These are phyloP conservation scores for Miamiensis avidus DNA, from an alignment of 169 alveolate species.

Conservation along the genomic window DNA sequence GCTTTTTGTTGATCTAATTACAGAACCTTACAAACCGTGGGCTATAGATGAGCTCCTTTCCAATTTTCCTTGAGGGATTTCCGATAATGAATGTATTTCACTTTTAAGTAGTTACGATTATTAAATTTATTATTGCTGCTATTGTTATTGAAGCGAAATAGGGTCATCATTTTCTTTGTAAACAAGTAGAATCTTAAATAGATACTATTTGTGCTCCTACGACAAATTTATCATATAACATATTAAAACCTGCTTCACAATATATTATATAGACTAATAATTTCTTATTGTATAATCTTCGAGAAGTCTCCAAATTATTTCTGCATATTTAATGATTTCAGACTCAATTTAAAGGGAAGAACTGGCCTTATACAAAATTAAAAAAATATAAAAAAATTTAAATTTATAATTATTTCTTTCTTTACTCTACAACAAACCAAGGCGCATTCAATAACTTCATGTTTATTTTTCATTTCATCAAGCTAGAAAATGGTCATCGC, in stretches of 20 bases:
- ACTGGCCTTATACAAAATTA: not conserved
- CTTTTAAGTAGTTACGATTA: no score
- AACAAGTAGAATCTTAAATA: not conserved
- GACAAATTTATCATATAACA: not conserved
- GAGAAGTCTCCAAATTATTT: not conserved
- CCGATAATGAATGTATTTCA: no score
- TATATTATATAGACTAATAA: no score
- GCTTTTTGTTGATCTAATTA: no score
- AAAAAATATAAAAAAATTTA: no score
- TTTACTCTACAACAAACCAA: not conserved
- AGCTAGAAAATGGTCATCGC: not conserved
- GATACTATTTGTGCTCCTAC: not conserved
- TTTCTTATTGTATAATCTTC: not conserved
- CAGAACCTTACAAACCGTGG: no score
- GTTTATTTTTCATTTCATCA: not conserved
- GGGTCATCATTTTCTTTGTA: not conserved
- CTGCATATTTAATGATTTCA: not conserved
- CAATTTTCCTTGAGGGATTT: no score
- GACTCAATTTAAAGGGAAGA: not conserved
- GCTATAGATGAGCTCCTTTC: no score
- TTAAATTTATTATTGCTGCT: no score
- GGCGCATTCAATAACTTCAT: not conserved
- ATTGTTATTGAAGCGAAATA: no score
- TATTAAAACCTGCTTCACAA: not conserved
- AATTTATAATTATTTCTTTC: no score